These are phyloP conservation scores for Streptanthus diversifolius DNA, from an alignment of 345 rosid species.

Conservation along the genomic window DNA sequence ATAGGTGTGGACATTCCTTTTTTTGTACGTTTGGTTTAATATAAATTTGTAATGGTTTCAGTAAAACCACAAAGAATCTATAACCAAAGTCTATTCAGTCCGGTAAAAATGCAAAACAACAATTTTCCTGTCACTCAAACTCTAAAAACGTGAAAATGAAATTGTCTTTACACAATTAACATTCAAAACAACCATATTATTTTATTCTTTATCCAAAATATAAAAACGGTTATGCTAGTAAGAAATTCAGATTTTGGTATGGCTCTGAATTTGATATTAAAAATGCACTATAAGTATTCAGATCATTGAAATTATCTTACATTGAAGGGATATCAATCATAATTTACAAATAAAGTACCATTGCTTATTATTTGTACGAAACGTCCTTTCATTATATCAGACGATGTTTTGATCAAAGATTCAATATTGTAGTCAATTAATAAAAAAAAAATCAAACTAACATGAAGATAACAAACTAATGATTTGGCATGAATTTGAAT, in stretches of 20 bases:
- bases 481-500: neutral
- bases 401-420: neutral
- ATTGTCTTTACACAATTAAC: neutral
- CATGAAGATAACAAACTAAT: neutral
- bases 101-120: neutral
- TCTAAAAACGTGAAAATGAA: neutral
- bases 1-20: neutral
- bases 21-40: neutral
- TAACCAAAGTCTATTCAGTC: neutral
- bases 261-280: neutral
- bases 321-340: constrained; percentile 4
- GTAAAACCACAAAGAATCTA: neutral
- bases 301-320: neutral
- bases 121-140: neutral
- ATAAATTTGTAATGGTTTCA: neutral
- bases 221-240: neutral
- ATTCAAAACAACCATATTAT: neutral
- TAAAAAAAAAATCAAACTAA: neutral
- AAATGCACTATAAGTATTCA: neutral
- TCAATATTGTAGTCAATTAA: neutral
- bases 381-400: neutral
- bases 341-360: constrained; percentile 1
- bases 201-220: neutral
- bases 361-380: constrained; percentile 19
- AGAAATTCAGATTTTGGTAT: neutral